These are phyloP conservation scores for Uronychia setigera DNA, from an alignment of 73 alveolate genomes.

Conservation along the genomic window DNA sequence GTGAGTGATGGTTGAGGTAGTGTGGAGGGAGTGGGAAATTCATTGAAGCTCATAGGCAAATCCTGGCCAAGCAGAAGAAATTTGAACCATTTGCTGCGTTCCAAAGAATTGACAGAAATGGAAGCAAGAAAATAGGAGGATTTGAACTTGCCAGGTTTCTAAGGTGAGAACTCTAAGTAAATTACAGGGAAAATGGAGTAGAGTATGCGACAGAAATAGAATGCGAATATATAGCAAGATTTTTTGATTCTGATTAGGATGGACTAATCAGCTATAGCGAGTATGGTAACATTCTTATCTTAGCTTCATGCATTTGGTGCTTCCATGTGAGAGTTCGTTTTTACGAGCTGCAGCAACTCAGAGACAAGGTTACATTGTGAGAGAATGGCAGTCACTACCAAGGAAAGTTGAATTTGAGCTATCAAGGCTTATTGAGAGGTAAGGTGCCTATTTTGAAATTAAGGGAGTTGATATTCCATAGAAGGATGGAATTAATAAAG, in stretches of 20 bases:
- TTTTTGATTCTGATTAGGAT: conserved; percentile 64
- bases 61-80: conserved; percentile 24
- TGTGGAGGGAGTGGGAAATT: conserved; percentile 45
- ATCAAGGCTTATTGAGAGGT: neutral
- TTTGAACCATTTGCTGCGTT: conserved; percentile 61
- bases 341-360: conserved; percentile 61
- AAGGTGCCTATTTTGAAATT: neutral
- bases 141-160: neutral
- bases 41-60: conserved; percentile 41
- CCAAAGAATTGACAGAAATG: conserved; percentile 17
- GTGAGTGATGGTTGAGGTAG: too few species aligned
- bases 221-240: conserved; percentile 21
- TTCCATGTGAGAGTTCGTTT: conserved; percentile 60
- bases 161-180: neutral
- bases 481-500: conserved; percentile 36
- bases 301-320: conserved; percentile 12
- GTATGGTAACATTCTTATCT: neutral
- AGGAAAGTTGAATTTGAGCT: conserved; percentile 9
- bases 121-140: neutral
- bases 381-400: conserved; percentile 31
- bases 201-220: conserved; percentile 18
- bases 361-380: conserved; percentile 49
- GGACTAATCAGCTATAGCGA: conserved; percentile 56
- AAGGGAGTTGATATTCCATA: conserved; percentile 41
- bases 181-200: conserved; percentile 23